Evolutionary conservation across 768 basidiomycete genomes (phyloP), one percentile per base, ranked within the genome.

Genomic region (Amanita jacksonii): DNA sequence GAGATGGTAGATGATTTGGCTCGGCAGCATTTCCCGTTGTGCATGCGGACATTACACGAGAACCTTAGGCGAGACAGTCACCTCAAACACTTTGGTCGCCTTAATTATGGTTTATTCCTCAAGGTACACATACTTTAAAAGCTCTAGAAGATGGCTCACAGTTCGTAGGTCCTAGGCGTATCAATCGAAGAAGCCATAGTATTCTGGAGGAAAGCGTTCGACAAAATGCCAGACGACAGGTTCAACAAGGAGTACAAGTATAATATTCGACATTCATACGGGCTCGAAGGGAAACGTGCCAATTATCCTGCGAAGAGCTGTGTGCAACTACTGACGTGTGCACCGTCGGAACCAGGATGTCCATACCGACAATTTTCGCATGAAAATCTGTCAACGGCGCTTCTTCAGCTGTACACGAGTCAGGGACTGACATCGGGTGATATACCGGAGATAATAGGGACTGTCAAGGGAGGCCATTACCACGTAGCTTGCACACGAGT

Each of bases 181-280:
- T 83, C 93, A 0, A 77, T 99, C 27, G 94, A 99, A 12, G 96
- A 99, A 63, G 92, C 96, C 1, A 60, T 97, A 37, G 65, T 74
- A 8, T 99, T 96, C 62, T 99, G 96, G 96, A 71, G 89, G 43
- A 86, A 81, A 57, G 81, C 86, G 19, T 96, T 94, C 59, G 78
- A 69, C 49, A 68, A 64, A 20, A 77, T 89, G 43, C 79, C 82
- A 8, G 94, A 97, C 47, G 91, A 97, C 64, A 84, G 90, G 59
- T 99, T 98, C 65, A 94, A 93, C 69, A 99, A 98, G 59, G 87
- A 96, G 58, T 83, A 97, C 72, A 83, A 79, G 54, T 99, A 99
- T 61, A 99, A 98, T 52, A 92, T 99, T 54, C 81, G 94, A 35
- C 96, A 99, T 59, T 81, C 80, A 4, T 99, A 81, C 55, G 96